Base-by-base conservation (phyloP, 2,329 filamentous ascomycete genomes). In the Aspergillus sp. region DNA sequence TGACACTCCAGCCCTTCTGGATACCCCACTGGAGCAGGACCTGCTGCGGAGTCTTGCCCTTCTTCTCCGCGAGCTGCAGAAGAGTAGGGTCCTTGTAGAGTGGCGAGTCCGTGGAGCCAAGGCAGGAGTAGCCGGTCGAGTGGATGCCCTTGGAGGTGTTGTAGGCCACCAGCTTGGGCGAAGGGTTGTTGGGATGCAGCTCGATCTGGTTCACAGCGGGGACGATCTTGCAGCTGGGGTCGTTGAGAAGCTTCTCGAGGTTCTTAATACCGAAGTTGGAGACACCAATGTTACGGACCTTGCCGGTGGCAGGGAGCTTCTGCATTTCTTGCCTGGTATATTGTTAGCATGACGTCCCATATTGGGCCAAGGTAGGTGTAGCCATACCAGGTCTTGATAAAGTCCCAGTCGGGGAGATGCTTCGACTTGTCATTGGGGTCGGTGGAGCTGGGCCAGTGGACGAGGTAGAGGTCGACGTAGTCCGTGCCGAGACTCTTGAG, bases 211-310 rank as follows among this genome's bases (percentile, higher is more conserved):
- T 77, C 30, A 74, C 78, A 4, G 78, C 77, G n/a, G 79, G 75
- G 47, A 79, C 67, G 46, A 80, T 74, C 52, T 68, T 75, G 47
- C 70, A 70, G 86, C 69, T 85, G 85, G 66, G 70, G 61, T 87
- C 81, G 61, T 80, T 83, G 56, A 94, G 78, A 53, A 94, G 80
- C 71, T 83, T 88, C 79, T 93, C 87, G 35, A 94, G 77, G 73
- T 94, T 89, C 71, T 78, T 83, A 69, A 92, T 89, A 58, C 81
- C 87, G 70, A 95, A 94, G 80, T 95, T 95, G 72, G 88, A 90
- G 52, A 94, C 87, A 63, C 89, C 89, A 68, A 93, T 90, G 77
- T 89, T 90, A 73, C 80, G 82, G 47, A 88, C 88, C 73, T 90
- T 89, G 69, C 73, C 72, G 19, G 73, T 76, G 38, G 66, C 72